Percentiles rank a stretch among this genome's conserved stretches.
Evolutionary conservation across 2,329 filamentous ascomycete species (phyloP).

Genomic region (Stagonosporopsis chrysanthemi): DNA sequence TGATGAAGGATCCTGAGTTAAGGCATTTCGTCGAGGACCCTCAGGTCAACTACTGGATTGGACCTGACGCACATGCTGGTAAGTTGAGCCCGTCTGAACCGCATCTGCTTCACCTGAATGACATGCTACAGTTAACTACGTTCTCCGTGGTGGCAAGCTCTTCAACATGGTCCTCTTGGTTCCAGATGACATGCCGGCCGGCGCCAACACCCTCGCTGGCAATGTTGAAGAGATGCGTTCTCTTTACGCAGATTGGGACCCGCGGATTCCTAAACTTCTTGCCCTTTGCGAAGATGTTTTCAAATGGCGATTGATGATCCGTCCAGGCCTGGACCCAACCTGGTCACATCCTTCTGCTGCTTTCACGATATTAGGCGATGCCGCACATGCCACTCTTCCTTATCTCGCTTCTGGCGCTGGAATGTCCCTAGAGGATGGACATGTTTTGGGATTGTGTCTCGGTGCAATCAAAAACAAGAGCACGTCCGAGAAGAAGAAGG

Average conservation of each 20-base stretch:
- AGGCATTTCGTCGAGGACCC: constrained; percentile 56
- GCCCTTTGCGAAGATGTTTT: constrained; percentile 64
- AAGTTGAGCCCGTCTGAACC: neutral
- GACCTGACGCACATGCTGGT: constrained; percentile 58
- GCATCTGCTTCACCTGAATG: neutral
- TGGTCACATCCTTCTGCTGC: constrained; percentile 66
- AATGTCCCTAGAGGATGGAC: constrained; percentile 68
- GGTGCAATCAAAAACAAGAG: constrained; percentile 54
- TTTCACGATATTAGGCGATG: constrained; percentile 69
- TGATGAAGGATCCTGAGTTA: constrained; percentile 57
- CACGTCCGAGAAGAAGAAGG: constrained; percentile 48
- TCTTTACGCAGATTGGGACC: constrained; percentile 66
- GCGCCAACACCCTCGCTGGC: constrained; percentile 56
- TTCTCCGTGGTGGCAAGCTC: constrained; percentile 56
- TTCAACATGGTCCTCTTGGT: constrained; percentile 62
- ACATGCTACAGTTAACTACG: constrained; percentile 56
- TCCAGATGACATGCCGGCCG: constrained; percentile 59
- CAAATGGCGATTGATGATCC: constrained; percentile 68
- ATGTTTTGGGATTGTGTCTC: constrained; percentile 64
- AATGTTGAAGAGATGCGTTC: constrained; percentile 63
- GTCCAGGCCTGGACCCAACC: constrained; percentile 59
- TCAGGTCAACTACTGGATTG: constrained; percentile 62
- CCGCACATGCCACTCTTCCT: constrained; percentile 69
- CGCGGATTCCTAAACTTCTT: constrained; percentile 62
- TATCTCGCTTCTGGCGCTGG: constrained; percentile 67